phyloP scores from a whole-genome alignment of 1,284 basidiomycete species.

The Ceratobasidium sp. region DNA sequence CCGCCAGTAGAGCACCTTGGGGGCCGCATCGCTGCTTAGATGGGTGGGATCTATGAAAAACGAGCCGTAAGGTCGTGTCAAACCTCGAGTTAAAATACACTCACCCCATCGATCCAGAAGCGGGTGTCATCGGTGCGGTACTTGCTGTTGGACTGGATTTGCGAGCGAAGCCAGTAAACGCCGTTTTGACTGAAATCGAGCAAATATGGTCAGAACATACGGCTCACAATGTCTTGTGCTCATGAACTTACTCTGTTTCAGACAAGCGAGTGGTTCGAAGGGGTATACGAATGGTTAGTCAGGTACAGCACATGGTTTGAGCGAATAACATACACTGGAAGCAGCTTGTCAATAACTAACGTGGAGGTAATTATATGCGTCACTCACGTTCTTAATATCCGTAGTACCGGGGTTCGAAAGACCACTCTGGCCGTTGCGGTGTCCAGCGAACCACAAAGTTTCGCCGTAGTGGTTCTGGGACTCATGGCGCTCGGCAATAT shows the following conservation, averaged over 20 bases:
- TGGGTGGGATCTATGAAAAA: background rate
- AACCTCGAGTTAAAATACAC: background rate
- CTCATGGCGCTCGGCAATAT: slow-evolving; percentile 3
- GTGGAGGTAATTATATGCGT: too few relatives aligned
- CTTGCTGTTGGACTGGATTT: slow-evolving; percentile 15
- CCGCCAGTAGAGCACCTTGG: too few relatives aligned
- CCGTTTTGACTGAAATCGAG: background rate
- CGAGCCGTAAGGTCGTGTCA: background rate
- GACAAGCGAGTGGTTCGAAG: background rate
- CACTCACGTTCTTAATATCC: slow-evolving; percentile 9
- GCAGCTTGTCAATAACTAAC: too few relatives aligned
- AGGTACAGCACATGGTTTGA: background rate
- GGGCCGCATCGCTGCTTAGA: background rate
- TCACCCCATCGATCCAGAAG: slow-evolving; percentile 16
- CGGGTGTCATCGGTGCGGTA: slow-evolving; percentile 6
- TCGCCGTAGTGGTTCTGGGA: slow-evolving; percentile 7
- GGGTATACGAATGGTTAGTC: background rate
- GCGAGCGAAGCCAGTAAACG: slow-evolving; percentile 15
- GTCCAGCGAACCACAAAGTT: slow-evolving; percentile 2
- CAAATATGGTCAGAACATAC: background rate
- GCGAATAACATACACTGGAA: background rate
- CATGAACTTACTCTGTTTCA: background rate
- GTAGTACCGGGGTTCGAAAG: background rate
- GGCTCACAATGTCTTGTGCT: too few relatives aligned
- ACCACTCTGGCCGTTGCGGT: slow-evolving; percentile 7